Base-by-base conservation (phyloP, 2,329 filamentous ascomycete species). In the Stemphylium vesicarium region DNA sequence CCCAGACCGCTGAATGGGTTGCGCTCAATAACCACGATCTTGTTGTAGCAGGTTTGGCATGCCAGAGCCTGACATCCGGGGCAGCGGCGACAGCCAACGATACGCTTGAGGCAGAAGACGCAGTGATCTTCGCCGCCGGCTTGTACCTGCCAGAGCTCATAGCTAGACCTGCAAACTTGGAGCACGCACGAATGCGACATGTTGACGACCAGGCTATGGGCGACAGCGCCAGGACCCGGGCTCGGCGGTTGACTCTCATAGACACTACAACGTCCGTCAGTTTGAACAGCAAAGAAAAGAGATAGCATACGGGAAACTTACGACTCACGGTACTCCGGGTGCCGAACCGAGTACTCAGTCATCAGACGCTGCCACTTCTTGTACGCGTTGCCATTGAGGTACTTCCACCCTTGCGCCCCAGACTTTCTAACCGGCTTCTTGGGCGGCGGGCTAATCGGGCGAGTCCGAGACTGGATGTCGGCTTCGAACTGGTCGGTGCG, bases 11-110 rank as follows among this genome's bases (percentile, higher is more conserved):
- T 35, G 32, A 47, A 54, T 1, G 32, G 16, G 2, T 29, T 49
- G 1, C 47, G 40, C 40, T 62, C 56, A 15, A 50, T 13, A 16
- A 2, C 39, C 0, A 15, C 18, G 26, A 62, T 46, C 40, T 41
- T 26, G 1, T n/a, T 18, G 16, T 58, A 13, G 18, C 61, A 64
- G 3, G 38, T 22, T 31, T 29, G 22, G n/a, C 61, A 64, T 3
- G 61, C 59, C 47, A 63, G 12, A 7, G 56, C 61, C 46, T 63
- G 40, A 31, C 59, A 63, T 3, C 38, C 50, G 37, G 56, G 54
- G n/a, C 61, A 63, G 16, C 53, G 40, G 31, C 35, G 49, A 12
- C 48, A 36, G 15, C 33, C 35, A 11, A 35, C 22, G 6, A 37
- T 39, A 2, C 7, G 13, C 20, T 6, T 13, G 46, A 38, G 37